Base-by-base conservation (phyloP, 2,329 filamentous ascomycete genomes). In the Claviceps sp. region DNA sequence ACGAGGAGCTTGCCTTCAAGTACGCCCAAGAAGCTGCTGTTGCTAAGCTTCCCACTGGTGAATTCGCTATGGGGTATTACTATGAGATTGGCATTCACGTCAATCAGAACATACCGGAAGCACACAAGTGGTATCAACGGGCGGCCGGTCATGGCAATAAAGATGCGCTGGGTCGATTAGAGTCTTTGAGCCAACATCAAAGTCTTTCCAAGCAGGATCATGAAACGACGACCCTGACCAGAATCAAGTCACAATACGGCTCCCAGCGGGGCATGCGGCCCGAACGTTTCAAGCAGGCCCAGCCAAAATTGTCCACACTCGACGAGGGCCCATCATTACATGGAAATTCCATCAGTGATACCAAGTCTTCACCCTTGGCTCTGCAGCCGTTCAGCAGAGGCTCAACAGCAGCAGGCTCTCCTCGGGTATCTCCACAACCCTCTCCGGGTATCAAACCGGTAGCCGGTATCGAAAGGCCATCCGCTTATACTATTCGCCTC, bases 21-120 rank as follows among this genome's bases (percentile, higher is more conserved):
- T 97, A 95, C 63, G 93, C 93, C 1, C 81, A 91, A 60, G 81
- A 91, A 58, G 93, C 93, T 11, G 91, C 93, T 8, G 75, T 81
- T 49, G 80, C 82, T 41, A 89, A 89, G 52, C 76, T 97, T 48
- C 77, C 89, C 0, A 97, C 90, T 0, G 93, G 90, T 48, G 89
- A 97, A 66, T 98, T 98, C 63, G 93, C 93, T 26, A 81, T 98
- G 74, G 91, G 91, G 11, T 98, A 98, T 68, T 98, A 97, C 70
- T 82, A 93, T 65, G 93, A 98, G 66, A 94, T 98, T 59, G 93
- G 93, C 59, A 95, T 98, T 64, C 84, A 89, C 63, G 86, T 94
- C 24, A 79, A 81, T n/a, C 85, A 88, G 57, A 87, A 91, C 64
- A 70, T 96, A 43, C 78, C 81, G 48, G 87, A 93, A 65, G 91